Evolutionary conservation across 805 yeast species (phyloP), one percentile per base, ranked within the genome.

Genomic region (Myxozyma neglecta): DNA sequence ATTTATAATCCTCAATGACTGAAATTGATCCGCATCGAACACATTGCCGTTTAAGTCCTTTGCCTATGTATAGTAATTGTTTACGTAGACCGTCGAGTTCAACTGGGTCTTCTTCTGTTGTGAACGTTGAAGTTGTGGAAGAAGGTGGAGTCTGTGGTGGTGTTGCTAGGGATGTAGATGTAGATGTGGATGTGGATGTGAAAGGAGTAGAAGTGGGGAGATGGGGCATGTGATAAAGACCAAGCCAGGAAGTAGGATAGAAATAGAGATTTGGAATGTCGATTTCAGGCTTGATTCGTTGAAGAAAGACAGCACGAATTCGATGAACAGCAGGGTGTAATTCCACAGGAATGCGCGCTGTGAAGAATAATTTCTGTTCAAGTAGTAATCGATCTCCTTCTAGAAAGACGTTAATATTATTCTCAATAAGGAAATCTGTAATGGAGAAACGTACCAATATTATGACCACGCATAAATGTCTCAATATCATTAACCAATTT

Each of bases 231-330:
- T 55, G 39, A 42, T 16, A 35, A 3, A 57, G 44, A 8, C 80
- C 79, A 16, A 89, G 75, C 96, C 96, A 89, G 34, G 79, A 77
- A 0, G 85, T 84, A 67, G 87, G 85, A 69, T 85, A 83, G 64
- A 85, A 84, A 68, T 82, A 87, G 34, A 90, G 68, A 7, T 80
- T 82, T 1, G 86, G 79, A 1, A 81, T 74, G 64, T 83, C 80
- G 32, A 81, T 75, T 32, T 79, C 83, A 6, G 82, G 77, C 35
- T 73, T 71, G 16, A 80, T 72, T 48, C 75, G 73, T 13, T 76
- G 75, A 14, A 78, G 72, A 69, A 80, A 85, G n/a, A 80, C 78
- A 6, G 79, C 81, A 56, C 85, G 72, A 10, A 85, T 70, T 11
- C 79, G 68, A 13, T 68, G 63, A 3, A 72, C 70, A 13, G 75